These are phyloP conservation scores for Hirsutella minnesotensis DNA, from an alignment of 2,329 filamentous ascomycete genomes.

Conservation along the genomic window DNA sequence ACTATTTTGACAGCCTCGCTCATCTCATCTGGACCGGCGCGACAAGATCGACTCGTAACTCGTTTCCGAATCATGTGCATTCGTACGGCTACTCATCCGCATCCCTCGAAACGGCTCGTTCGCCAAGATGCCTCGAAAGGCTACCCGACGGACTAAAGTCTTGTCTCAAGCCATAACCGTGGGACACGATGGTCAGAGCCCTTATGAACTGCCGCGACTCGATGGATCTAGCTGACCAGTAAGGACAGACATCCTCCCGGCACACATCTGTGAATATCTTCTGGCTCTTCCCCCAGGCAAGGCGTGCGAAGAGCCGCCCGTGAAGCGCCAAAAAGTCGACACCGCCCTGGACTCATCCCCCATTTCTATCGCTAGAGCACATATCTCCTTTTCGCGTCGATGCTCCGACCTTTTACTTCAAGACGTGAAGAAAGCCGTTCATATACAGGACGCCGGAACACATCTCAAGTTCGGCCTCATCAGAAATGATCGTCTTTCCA, in stretches of 20 bases:
- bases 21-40: too few species aligned
- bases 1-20: too few species aligned
- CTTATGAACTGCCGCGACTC: too few species aligned
- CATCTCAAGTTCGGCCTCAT: conserved; percentile 9
- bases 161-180: background rate
- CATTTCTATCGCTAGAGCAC: conserved; percentile 14
- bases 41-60: too few species aligned
- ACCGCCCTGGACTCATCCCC: conserved; percentile 3
- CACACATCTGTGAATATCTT: conserved; percentile 11
- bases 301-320: conserved; percentile 9
- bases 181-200: conserved; percentile 1
- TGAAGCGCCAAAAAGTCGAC: conserved; percentile 20
- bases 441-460: conserved; percentile 10
- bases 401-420: conserved; percentile 7
- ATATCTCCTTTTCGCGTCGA: conserved; percentile 15
- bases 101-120: background rate
- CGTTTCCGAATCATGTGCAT: too few species aligned
- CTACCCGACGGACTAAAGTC: background rate
- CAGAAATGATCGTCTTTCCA: conserved; percentile 6
- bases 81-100: too few species aligned
- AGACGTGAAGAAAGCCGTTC: conserved; percentile 1
- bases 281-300: conserved; percentile 8
- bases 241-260: conserved; percentile 13
- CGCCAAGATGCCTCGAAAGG: background rate
- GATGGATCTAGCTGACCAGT: background rate